Conservation (phyloP, 1,139 yeast species). For the Kazachstania sp. region DNA sequence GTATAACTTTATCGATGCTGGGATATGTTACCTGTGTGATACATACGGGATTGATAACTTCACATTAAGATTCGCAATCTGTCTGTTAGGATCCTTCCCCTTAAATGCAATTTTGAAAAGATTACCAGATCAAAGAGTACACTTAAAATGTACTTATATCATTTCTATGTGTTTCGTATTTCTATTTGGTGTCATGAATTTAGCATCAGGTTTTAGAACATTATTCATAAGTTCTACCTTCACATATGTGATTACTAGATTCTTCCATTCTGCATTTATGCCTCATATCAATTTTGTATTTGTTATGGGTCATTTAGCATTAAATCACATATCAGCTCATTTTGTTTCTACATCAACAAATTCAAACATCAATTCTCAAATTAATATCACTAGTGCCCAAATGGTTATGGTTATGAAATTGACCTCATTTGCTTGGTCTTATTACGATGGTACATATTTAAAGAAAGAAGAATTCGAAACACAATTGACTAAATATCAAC, state of each 20-base stretch:
- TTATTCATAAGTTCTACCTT: constrained; percentile 58
- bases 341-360: constrained; percentile 31
- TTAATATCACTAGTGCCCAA: constrained; percentile 91
- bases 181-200: constrained; percentile 65
- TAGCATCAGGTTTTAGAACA: constrained; percentile 59
- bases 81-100: constrained; percentile 79
- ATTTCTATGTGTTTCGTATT: constrained; percentile 57
- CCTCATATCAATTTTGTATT: constrained; percentile 82
- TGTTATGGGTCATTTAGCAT: constrained; percentile 69
- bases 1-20: constrained; percentile 27
- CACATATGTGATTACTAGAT: constrained; percentile 60
- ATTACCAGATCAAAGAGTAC: constrained; percentile 55
- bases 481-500: constrained; percentile 43
- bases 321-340: constrained; percentile 64
- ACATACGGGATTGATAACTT: constrained; percentile 63
- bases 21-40: constrained; percentile 38
- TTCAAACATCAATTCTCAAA: constrained; percentile 37
- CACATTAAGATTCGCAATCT: constrained; percentile 61
- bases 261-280: constrained; percentile 59
- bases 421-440: constrained; percentile 89
- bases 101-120: constrained; percentile 74
- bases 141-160: constrained; percentile 59
- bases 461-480: constrained; percentile 17
- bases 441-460: constrained; percentile 60
- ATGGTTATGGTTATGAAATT: constrained; percentile 96